These are phyloP conservation scores for Meyerozyma guilliermondii DNA, from an alignment of 1,139 yeast species.

Conservation along the genomic window DNA sequence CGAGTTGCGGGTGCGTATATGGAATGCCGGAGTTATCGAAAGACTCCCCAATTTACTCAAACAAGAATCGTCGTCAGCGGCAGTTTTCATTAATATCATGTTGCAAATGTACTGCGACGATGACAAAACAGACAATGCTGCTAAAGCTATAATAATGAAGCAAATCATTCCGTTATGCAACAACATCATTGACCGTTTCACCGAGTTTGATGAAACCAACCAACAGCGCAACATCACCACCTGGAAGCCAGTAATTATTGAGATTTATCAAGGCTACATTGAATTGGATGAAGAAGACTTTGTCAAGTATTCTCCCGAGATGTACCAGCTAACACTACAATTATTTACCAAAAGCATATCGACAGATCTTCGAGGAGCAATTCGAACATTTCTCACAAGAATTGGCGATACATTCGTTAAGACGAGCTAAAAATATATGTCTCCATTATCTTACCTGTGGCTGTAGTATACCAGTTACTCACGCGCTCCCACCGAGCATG, in stretches of 20 bases:
- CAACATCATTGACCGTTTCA: slow-evolving; percentile 63
- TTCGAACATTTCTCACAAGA: slow-evolving; percentile 61
- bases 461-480: neutral
- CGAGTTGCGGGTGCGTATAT: slow-evolving; percentile 76
- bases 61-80: slow-evolving; percentile 89
- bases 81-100: slow-evolving; percentile 76
- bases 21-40: slow-evolving; percentile 91
- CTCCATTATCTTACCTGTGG: neutral
- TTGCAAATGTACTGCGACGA: slow-evolving; percentile 77
- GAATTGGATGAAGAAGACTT: slow-evolving; percentile 79
- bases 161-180: slow-evolving; percentile 69
- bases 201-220: slow-evolving; percentile 65
- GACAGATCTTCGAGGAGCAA: slow-evolving; percentile 62
- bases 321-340: slow-evolving; percentile 64
- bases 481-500: neutral
- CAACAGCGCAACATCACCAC: slow-evolving; percentile 78
- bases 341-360: slow-evolving; percentile 68
- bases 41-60: slow-evolving; percentile 85
- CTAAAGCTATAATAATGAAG: slow-evolving; percentile 40
- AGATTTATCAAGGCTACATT: slow-evolving; percentile 74
- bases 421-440: slow-evolving; percentile 4
- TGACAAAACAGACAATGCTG: slow-evolving; percentile 33
- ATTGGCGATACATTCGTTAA: slow-evolving; percentile 60
- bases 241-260: slow-evolving; percentile 91
- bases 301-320: slow-evolving; percentile 50